Conservation (phyloP, 805 yeast species). For the Candida corydali region DNA sequence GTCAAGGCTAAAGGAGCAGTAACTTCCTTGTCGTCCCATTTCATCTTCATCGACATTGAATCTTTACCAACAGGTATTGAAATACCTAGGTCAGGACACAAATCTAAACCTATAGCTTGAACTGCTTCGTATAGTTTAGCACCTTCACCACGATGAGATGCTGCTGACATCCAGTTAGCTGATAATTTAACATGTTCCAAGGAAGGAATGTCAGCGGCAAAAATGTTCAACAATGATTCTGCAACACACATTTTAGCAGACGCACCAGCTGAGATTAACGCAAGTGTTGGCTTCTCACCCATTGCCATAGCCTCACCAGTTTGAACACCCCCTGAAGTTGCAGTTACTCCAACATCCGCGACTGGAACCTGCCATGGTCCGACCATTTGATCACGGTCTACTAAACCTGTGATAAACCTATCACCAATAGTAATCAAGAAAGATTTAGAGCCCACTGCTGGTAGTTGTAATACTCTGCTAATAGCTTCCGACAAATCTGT, state of each 20-base stretch:
- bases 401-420: conserved; percentile 93
- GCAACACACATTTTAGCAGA: conserved; percentile 96
- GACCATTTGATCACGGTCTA: conserved; percentile 97
- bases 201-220: conserved; percentile 82
- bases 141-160: conserved; percentile 93
- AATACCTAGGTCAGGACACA: conserved; percentile 89
- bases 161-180: conserved; percentile 99
- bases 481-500: conserved; percentile 57
- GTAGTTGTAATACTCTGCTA: conserved; percentile 78
- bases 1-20: conserved; percentile 92
- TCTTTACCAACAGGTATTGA: conserved; percentile 98
- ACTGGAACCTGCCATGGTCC: conserved; percentile 99
- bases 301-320: conserved; percentile 98
- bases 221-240: conserved; percentile 81
- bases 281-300: conserved; percentile 94
- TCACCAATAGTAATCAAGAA: conserved; percentile 98
- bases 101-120: conserved; percentile 88
- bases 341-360: conserved; percentile 96
- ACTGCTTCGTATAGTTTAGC: conserved; percentile 93
- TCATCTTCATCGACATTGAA: conserved; percentile 99
- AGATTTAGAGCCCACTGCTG: conserved; percentile 91
- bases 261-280: conserved; percentile 82
- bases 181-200: conserved; percentile 77
- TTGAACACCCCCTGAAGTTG: conserved; percentile 76
- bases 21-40: conserved; percentile 90